Evolutionary conservation across 2,329 filamentous ascomycete genomes (phyloP), one percentile per base, ranked within the genome.

Genomic region (Ramularia endophylla): DNA sequence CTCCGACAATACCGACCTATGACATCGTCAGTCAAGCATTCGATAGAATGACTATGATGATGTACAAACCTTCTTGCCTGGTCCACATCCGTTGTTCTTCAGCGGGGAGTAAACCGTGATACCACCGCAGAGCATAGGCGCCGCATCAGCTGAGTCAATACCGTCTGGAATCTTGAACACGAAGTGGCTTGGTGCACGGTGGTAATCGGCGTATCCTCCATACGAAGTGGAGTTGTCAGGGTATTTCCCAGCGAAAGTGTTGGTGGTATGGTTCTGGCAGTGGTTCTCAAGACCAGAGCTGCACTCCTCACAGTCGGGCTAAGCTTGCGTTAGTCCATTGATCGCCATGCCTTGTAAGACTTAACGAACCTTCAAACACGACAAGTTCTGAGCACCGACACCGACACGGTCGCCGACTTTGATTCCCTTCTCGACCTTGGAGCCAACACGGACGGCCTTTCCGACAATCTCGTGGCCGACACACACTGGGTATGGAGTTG

Each of bases 61-160:
- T n/a, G n/a, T n/a, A n/a, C n/a, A n/a, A n/a, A 90, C 81, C 2
- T 17, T 71, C 61, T 83, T 85, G 7, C 83, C 85, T 0, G 81
- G 80, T 0, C 85, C 85, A 20, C 77, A 72, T 1, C 76, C 78
- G 27, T 83, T 78, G 16, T 80, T 73, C 36, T 74, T 73, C 11
- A 90, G 64, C 0, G 86, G 85, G 3, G 75, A 75, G 59, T 76
- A 92, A 0, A 81, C 74, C 0, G 86, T 90, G 39, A 89, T 72
- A 2, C 86, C 85, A 1, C 80, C 85, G 57, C 85, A 90, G 16
- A 90, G 72, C 67, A 89, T 77, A 2, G 85, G 83, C 2, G 83
- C 74, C 3, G 73, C 75, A 40, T 70, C 64, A 8, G 66, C 68
- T 18, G 65, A 70, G 3, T 63, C 53, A 20, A 80, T 44, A 0